Conservation (phyloP, 768 basidiomycete genomes). For the Phanerochaete sordida region DNA sequence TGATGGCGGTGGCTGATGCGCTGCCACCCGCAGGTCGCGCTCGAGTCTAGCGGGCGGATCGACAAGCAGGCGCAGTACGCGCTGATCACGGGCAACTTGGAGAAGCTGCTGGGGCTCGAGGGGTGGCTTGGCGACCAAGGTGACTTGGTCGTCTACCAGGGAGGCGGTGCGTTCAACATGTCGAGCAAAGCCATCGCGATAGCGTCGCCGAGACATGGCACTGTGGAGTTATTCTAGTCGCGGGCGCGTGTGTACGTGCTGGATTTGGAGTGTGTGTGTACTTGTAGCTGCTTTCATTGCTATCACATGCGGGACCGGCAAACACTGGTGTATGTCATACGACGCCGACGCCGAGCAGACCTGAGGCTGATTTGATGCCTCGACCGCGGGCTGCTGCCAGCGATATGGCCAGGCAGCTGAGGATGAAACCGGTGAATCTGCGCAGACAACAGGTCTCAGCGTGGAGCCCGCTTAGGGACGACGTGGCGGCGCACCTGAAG, state of each 20-base stretch:
- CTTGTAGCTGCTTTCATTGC: background rate
- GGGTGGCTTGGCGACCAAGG: conserved; percentile 34
- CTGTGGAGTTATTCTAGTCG: conserved; percentile 29
- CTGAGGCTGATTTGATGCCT: conserved; percentile 62
- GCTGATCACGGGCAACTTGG: conserved; percentile 38
- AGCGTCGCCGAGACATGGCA: conserved; percentile 20
- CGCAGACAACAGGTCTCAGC: background rate
- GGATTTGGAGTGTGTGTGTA: background rate
- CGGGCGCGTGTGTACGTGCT: background rate
- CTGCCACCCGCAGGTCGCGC: conserved; percentile 28
- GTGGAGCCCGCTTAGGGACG: conserved; percentile 7
- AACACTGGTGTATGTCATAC: conserved; percentile 12
- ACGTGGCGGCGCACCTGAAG: conserved; percentile 53
- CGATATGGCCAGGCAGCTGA: conserved; percentile 81
- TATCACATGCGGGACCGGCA: background rate
- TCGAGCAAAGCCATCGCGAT: conserved; percentile 30
- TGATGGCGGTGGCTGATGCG: background rate
- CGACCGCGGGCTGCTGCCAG: conserved; percentile 68
- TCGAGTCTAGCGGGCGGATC: conserved; percentile 37
- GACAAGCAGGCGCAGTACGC: conserved; percentile 31
- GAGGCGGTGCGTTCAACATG: conserved; percentile 26
- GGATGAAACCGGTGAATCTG: conserved; percentile 81
- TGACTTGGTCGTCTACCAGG: conserved; percentile 29
- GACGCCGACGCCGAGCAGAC: conserved; percentile 60
- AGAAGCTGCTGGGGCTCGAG: conserved; percentile 40